phyloP scores from a whole-genome alignment of 495 filamentous ascomycete genomes.

The Massariosphaeria phaeospora region DNA sequence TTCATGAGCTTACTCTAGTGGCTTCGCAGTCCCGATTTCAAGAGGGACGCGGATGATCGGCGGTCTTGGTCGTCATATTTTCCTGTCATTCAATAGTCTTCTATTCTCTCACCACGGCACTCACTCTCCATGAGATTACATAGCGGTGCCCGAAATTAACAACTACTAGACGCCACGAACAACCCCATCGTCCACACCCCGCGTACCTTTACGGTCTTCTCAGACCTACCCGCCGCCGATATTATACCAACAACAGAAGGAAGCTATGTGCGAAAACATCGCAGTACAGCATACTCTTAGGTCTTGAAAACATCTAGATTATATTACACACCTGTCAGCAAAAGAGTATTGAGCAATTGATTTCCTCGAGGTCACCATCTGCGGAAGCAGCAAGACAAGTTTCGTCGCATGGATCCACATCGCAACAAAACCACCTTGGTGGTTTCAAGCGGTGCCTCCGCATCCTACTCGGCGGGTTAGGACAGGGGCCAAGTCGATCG shows the following conservation, averaged over 20 bases:
- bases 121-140: not conserved
- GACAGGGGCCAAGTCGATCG: too few relatives aligned
- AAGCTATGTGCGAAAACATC: too few relatives aligned
- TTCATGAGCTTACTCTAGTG: not conserved
- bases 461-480: too few relatives aligned
- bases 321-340: too few relatives aligned
- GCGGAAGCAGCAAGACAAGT: too few relatives aligned
- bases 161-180: not conserved
- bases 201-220: conserved; percentile 4
- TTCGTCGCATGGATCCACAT: too few relatives aligned
- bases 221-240: conserved; percentile 7
- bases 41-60: not conserved
- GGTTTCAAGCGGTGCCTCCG: too few relatives aligned
- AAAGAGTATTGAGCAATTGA: too few relatives aligned
- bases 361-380: too few relatives aligned
- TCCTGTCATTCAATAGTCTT: not conserved
- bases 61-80: not conserved
- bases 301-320: too few relatives aligned
- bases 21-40: not conserved
- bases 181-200: not conserved
- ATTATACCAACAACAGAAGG: not conserved
- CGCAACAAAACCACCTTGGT: too few relatives aligned
- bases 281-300: too few relatives aligned
- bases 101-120: not conserved
- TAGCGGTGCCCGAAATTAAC: conserved; percentile 17